Evolutionary conservation across 1,139 yeast genomes (phyloP).

Genomic region (Oligophagozyma castellii): DNA sequence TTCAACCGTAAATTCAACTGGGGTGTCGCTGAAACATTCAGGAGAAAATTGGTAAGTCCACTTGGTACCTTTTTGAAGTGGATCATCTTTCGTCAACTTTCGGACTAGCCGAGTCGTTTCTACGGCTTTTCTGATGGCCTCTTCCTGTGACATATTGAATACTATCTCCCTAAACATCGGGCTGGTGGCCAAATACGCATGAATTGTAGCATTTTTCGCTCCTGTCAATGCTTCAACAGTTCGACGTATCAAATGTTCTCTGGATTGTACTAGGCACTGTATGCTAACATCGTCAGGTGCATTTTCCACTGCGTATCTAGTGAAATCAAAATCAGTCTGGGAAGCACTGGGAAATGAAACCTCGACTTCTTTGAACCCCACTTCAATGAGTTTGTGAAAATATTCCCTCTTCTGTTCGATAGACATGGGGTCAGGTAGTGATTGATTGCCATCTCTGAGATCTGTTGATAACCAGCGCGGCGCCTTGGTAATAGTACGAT

Average conservation of each 20-base stretch:
- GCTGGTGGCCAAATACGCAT: conserved; percentile 83
- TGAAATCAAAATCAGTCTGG: conserved; percentile 91
- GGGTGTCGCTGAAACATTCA: conserved; percentile 86
- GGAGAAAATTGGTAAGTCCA: conserved; percentile 95
- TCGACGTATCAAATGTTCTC: conserved; percentile 78
- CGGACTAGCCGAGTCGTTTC: conserved; percentile 72
- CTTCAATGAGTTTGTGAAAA: conserved; percentile 67
- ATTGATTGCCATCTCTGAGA: conserved; percentile 92
- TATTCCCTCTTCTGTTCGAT: conserved; percentile 79
- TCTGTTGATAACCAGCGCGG: conserved; percentile 97
- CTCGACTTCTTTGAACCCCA: conserved; percentile 94
- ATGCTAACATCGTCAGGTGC: conserved; percentile 90
- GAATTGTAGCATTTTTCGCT: conserved; percentile 82
- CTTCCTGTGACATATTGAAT: conserved; percentile 71
- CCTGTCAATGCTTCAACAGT: conserved; percentile 84
- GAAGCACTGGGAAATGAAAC: conserved; percentile 95
- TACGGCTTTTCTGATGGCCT: conserved; percentile 68
- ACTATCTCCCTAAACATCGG: conserved; percentile 86
- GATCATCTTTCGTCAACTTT: conserved; percentile 79
- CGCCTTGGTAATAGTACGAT: conserved; percentile 55
- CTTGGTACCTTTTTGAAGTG: conserved; percentile 50
- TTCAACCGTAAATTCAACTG: conserved; percentile 66
- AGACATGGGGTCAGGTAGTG: conserved; percentile 94
- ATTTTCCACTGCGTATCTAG: conserved; percentile 79
- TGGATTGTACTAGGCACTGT: conserved; percentile 84